Evolutionary conservation across 805 yeast species (phyloP).

Genomic region (Ogataea philodendri): DNA sequence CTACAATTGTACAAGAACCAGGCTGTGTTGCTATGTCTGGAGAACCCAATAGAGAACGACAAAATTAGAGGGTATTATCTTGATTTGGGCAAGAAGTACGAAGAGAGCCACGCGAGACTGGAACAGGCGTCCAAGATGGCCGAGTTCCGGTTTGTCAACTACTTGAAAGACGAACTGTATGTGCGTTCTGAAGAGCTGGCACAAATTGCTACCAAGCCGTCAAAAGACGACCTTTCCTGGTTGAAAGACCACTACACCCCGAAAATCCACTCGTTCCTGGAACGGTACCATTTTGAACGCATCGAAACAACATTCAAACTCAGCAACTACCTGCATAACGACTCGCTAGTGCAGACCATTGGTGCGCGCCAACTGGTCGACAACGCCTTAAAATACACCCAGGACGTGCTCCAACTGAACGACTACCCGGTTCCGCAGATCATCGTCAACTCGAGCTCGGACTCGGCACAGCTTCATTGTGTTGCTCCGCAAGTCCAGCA

Average conservation of each 20-base stretch:
- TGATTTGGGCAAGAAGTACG: conserved; percentile 14
- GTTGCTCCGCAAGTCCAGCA: conserved; percentile 32
- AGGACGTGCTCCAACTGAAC: conserved; percentile 25
- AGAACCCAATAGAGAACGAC: conserved; percentile 13
- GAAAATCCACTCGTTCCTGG: conserved; percentile 24
- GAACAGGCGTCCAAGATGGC: conserved; percentile 5
- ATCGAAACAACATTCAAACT: conserved; percentile 27
- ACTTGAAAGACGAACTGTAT: conserved; percentile 20
- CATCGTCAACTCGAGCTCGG: conserved; percentile 5
- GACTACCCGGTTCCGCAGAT: conserved; percentile 34
- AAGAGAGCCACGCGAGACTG: conserved; percentile 7
- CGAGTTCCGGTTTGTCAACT: conserved; percentile 14
- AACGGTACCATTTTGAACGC: conserved; percentile 25
- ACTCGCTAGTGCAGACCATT: conserved; percentile 16
- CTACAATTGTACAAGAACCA: conserved; percentile 8
- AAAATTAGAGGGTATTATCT: conserved; percentile 14
- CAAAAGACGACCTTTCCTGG: conserved; percentile 19
- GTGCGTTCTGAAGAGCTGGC: conserved; percentile 21
- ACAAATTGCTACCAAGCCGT: conserved; percentile 15
- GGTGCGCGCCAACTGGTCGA: conserved; percentile 16
- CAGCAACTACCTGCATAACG: conserved; percentile 23
- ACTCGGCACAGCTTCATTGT: conserved; percentile 19
- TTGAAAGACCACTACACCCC: conserved; percentile 21
- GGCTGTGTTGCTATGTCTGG: conserved; percentile 11
- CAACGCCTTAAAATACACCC: conserved; percentile 24